Percentiles rank a stretch among this genome's conserved stretches.
Conservation (phyloP, 2,329 filamentous ascomycete species). For the Teratosphaeria gauchensis region DNA sequence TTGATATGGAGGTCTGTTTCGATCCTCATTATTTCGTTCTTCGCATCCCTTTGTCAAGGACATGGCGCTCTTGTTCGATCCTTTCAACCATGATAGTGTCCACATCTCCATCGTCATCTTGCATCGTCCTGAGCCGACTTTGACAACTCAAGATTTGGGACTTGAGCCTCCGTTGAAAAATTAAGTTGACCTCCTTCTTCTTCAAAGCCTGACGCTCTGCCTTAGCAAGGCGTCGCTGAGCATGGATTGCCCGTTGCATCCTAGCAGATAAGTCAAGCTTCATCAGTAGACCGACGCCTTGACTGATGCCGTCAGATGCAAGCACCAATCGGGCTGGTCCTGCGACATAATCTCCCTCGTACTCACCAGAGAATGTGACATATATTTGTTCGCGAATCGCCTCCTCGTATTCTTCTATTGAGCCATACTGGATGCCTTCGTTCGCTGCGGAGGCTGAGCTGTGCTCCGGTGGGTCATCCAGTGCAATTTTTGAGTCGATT, state of each 20-base stretch:
- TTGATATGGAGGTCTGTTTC: background rate
- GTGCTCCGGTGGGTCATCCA: no score
- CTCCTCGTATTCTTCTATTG: no score
- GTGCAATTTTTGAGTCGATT: no score
- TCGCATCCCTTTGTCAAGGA: background rate
- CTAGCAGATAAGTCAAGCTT: slow-evolving; percentile 2
- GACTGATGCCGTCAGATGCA: slow-evolving; percentile 7
- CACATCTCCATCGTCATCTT: background rate
- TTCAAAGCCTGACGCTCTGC: background rate
- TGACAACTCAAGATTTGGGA: slow-evolving; percentile 2
- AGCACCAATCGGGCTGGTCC: slow-evolving; percentile 3
- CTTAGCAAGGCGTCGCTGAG: slow-evolving; percentile 1
- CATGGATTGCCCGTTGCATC: slow-evolving; percentile 3
- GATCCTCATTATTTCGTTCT: background rate
- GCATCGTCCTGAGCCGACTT: background rate
- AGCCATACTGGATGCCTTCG: no score
- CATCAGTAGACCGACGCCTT: slow-evolving; percentile 6
- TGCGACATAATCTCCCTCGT: slow-evolving; percentile 8
- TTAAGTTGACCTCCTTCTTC: background rate
- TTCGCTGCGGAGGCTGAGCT: no score
- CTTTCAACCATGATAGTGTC: background rate
- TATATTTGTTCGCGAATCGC: no score
- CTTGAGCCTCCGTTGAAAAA: slow-evolving; percentile 2
- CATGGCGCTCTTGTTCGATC: slow-evolving; percentile 1
- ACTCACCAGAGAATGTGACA: background rate